A percentile compares a stretch with the other conserved stretches of the same genome.
Evolutionary conservation across 2,329 filamentous ascomycete genomes (phyloP).

Genomic region (Plenodomus lindquistii): DNA sequence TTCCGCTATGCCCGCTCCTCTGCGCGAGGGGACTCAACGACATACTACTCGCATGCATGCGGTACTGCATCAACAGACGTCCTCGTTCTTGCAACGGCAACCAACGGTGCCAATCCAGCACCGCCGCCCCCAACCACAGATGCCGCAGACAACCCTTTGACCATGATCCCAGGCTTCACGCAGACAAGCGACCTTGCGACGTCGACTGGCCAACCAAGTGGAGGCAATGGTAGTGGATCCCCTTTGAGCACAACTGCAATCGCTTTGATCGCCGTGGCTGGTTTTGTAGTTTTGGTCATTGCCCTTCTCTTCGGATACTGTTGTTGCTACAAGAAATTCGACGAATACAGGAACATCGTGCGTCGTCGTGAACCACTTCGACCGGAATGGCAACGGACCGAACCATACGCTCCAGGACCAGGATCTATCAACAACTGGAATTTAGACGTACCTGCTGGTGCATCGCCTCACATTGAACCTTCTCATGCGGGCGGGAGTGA

Average conservation of each 20-base stretch:
- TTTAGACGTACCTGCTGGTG: neutral
- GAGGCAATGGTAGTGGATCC: neutral
- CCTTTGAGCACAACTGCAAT: slow-evolving; percentile 2
- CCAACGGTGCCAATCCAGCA: neutral
- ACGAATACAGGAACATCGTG: neutral
- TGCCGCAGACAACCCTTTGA: neutral
- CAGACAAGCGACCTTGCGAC: neutral
- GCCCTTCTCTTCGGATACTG: slow-evolving; percentile 1
- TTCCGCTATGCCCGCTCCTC: slow-evolving; percentile 4
- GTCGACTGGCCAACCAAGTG: neutral
- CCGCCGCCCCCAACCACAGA: neutral
- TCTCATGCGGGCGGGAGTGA: neutral
- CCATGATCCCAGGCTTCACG: neutral
- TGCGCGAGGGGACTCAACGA: neutral
- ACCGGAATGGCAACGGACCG: neutral
- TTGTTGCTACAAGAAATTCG: neutral
- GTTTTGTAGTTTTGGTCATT: neutral
- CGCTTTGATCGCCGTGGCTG: slow-evolving; percentile 2
- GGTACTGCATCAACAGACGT: slow-evolving; percentile 5
- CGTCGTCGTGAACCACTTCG: neutral
- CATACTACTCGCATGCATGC: slow-evolving; percentile 4
- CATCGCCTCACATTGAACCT: neutral
- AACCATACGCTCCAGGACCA: neutral
- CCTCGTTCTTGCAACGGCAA: slow-evolving; percentile 4
- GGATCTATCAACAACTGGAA: neutral